Percentiles rank a stretch among this genome's conserved stretches.
phyloP scores from a whole-genome alignment of 306 rosid genomes.

The Trichosanthes cucumerina region DNA sequence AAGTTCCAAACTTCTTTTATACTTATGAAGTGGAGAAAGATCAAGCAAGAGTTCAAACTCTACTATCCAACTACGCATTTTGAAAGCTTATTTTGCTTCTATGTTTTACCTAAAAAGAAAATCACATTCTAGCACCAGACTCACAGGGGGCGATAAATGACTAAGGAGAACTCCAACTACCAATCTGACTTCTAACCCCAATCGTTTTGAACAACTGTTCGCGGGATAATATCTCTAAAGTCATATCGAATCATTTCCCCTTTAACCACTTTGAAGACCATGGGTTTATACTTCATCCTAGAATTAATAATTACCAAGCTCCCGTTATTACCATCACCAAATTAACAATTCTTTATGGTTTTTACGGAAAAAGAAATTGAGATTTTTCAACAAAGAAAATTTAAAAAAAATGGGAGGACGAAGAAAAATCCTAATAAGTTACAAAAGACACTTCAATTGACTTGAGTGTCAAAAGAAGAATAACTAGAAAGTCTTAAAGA shows the following conservation, averaged over 20 bases:
- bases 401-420: background rate
- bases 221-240: background rate
- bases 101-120: background rate
- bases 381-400: background rate
- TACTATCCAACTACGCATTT: background rate
- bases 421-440: background rate
- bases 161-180: background rate
- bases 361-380: background rate
- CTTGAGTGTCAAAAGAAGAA: background rate
- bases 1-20: background rate
- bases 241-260: background rate
- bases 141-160: background rate
- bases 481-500: background rate
- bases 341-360: background rate
- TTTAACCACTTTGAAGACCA: background rate
- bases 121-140: background rate
- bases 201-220: background rate
- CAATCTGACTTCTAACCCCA: background rate
- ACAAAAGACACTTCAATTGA: background rate
- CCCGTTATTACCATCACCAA: background rate
- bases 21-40: background rate
- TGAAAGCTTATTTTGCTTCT: background rate
- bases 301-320: background rate
- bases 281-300: background rate
- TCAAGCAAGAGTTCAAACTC: background rate